Evolutionary conservation across 164 flowering plant species (phyloP), one percentile per base, ranked within the genome.

Genomic region (Macadamia integrifolia): DNA sequence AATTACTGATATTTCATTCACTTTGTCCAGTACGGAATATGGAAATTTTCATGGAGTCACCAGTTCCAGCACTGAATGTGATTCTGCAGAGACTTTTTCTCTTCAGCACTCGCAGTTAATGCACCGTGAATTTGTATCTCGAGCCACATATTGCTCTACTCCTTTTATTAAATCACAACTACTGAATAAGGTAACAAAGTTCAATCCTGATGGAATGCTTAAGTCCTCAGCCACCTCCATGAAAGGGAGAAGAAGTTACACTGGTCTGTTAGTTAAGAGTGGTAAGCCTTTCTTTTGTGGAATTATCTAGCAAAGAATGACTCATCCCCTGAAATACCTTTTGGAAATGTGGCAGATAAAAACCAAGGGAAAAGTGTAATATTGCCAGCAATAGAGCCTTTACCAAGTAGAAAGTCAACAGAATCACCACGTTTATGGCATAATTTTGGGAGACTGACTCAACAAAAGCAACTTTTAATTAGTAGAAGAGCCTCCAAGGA

Each of bases 341-440:
- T 29, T 32, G 28, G 43, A 7, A 0, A 49, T 65, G 59, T 31
- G 53, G 17, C 71, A 71, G 73, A 72, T 42, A 50, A 9, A 48
- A 57, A 49, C 9, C 31, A 44, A 65, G 32, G 35, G 6, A 53
- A 2, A 42, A 30, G 64, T 57, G 58, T 23, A 3, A 64, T 53
- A 29, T 13, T 48, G 9, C 43, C 66, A 59, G 63, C 70, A 58
- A 64, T 6, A 35, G 65, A n/a, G 64, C 62, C 68, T 35, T 57
- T 48, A 59, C 78, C 70, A 18, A 28, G 58, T 11, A 70, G 81
- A 76, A 73, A 74, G 42, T 79, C 81, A 31, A 61, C 66, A 8
- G 79, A 73, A 58, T 67, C 57, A 9, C 66, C 72, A 10, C 53
- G 23, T 53, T 46, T 49, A 6, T 32, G 64, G 72, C 48, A 23